Percentiles rank a stretch among this genome's conserved stretches.
phyloP scores from a whole-genome alignment of 2,329 filamentous ascomycete species.

The Colletotrichum tabaci region DNA sequence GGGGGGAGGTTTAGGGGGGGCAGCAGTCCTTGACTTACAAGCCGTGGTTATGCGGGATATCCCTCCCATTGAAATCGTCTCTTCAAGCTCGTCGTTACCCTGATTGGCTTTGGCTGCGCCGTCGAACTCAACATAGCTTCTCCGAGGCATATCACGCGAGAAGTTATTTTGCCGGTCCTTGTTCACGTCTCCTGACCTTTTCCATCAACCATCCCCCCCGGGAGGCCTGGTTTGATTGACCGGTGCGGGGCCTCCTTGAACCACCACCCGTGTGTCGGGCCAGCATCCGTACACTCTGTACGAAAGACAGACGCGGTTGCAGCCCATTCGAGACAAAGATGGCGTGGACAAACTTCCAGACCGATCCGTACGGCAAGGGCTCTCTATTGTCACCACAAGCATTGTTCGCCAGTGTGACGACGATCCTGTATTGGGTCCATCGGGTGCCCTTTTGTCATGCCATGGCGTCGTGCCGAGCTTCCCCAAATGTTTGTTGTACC shows the following conservation, averaged over 20 bases:
- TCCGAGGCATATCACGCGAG: neutral
- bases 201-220: neutral
- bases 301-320: neutral
- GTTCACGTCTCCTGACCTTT: neutral
- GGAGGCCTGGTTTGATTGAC: slow-evolving; percentile 15
- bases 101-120: slow-evolving; percentile 36
- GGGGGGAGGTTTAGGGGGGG: no score
- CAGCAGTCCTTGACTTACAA: neutral
- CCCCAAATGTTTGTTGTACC: slow-evolving; percentile 20
- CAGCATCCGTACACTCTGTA: neutral
- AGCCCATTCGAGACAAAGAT: slow-evolving; percentile 20
- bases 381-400: neutral
- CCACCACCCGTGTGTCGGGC: neutral
- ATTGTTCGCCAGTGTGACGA: neutral
- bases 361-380: neutral
- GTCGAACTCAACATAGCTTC: slow-evolving; percentile 15
- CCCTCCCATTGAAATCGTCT: neutral
- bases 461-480: slow-evolving; percentile 28
- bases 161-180: neutral
- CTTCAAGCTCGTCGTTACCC: slow-evolving; percentile 14
- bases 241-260: slow-evolving; percentile 31
- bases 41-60: slow-evolving; percentile 6
- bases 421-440: neutral
- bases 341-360: slow-evolving; percentile 6
- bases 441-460: slow-evolving; percentile 5